Conservation (phyloP, 2,329 filamentous ascomycete species). For the Trichoderma atroviride region DNA sequence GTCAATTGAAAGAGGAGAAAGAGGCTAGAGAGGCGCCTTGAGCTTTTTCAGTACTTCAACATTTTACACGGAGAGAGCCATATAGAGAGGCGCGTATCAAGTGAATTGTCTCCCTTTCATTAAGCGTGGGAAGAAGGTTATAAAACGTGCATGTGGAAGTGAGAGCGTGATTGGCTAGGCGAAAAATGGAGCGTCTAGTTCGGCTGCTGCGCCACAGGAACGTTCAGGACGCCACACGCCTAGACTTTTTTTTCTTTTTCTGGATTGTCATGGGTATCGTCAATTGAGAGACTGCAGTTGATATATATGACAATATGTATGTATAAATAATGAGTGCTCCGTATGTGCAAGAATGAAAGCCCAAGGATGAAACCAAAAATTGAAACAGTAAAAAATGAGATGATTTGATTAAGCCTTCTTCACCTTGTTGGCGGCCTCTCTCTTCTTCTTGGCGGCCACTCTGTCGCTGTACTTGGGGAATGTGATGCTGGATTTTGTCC, state of each 20-base stretch:
- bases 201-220: conserved; percentile 28
- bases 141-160: conserved; percentile 9
- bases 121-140: neutral
- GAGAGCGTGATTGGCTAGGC: conserved; percentile 20
- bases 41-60: neutral
- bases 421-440: conserved; percentile 28
- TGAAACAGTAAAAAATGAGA: neutral
- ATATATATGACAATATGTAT: conserved; percentile 21
- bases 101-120: neutral
- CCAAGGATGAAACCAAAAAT: neutral
- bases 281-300: conserved; percentile 27
- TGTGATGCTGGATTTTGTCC: conserved; percentile 60
- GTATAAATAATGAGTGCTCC: conserved; percentile 14
- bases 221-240: neutral
- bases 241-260: conserved; percentile 5
- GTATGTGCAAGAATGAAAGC: conserved; percentile 24
- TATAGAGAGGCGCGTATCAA: conserved; percentile 1
- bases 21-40: conserved; percentile 3
- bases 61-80: neutral
- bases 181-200: neutral
- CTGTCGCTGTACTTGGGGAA: conserved; percentile 62
- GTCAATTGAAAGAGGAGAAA: neutral
- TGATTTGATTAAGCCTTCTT: neutral
- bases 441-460: conserved; percentile 50
- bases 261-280: conserved; percentile 28